Conservation (phyloP, 1,284 basidiomycete genomes). For the Hymenochaete sp. region DNA sequence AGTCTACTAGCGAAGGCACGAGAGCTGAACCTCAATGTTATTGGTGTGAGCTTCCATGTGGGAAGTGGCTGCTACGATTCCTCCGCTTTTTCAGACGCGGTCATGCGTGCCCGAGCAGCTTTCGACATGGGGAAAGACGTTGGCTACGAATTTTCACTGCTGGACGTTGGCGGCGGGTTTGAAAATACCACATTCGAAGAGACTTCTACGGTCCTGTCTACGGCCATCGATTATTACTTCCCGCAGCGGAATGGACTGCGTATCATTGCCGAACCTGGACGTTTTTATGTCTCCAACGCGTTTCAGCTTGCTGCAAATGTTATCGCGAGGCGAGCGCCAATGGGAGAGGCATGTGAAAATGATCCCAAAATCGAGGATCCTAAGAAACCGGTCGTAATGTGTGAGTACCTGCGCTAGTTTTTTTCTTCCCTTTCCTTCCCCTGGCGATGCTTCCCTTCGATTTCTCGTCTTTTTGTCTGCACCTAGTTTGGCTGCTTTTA, state of each 20-base stretch:
- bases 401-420: slow-evolving; percentile 39
- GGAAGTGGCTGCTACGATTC: slow-evolving; percentile 96
- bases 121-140: slow-evolving; percentile 83
- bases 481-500: slow-evolving; percentile 6
- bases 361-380: slow-evolving; percentile 24
- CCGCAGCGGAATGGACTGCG: slow-evolving; percentile 69
- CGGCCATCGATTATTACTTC: slow-evolving; percentile 77
- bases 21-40: slow-evolving; percentile 76
- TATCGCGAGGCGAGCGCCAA: slow-evolving; percentile 76
- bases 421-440: slow-evolving; percentile 1
- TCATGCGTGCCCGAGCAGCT: slow-evolving; percentile 72
- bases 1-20: slow-evolving; percentile 73
- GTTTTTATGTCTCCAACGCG: slow-evolving; percentile 90
- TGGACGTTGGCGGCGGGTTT: slow-evolving; percentile 96
- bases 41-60: slow-evolving; percentile 97
- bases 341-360: slow-evolving; percentile 21
- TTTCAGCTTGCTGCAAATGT: slow-evolving; percentile 93
- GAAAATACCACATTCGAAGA: slow-evolving; percentile 84
- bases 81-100: slow-evolving; percentile 82
- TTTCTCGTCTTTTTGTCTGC: slow-evolving; percentile 19
- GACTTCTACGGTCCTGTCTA: slow-evolving; percentile 66
- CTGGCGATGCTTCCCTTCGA: slow-evolving; percentile 15
- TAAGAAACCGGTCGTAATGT: slow-evolving; percentile 69
- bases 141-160: slow-evolving; percentile 77
- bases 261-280: slow-evolving; percentile 94